These are phyloP conservation scores for Pseudohalonectria lignicola DNA, from an alignment of 2,329 filamentous ascomycete species.

Conservation along the genomic window DNA sequence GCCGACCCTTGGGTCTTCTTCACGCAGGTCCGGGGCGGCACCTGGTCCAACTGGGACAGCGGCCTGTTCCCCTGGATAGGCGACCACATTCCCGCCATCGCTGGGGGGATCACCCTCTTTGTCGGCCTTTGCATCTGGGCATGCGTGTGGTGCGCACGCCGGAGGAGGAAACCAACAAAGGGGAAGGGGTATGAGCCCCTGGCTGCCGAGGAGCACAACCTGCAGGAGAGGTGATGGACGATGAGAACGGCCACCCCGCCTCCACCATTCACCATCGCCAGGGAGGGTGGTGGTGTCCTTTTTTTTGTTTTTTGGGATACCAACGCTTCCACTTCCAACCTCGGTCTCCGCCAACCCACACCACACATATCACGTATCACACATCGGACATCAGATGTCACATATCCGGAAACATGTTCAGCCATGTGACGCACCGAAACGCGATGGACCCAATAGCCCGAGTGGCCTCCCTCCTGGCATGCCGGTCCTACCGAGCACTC, in stretches of 20 bases:
- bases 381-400: neutral
- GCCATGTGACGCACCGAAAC: no score
- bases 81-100: slow-evolving; percentile 10
- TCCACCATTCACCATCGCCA: neutral
- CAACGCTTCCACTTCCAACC: no score
- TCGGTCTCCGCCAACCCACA: neutral
- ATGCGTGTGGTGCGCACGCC: slow-evolving; percentile 1
- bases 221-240: neutral
- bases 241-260: neutral
- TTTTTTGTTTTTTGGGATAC: no score
- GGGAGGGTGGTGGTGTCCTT: no score
- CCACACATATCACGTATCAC: neutral
- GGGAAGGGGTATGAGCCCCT: neutral
- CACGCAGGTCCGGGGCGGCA: slow-evolving; percentile 15
- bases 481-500: no score
- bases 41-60: slow-evolving; percentile 19
- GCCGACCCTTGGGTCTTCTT: slow-evolving; percentile 17
- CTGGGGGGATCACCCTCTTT: neutral
- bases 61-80: slow-evolving; percentile 16
- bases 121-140: neutral
- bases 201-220: neutral
- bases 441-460: no score
- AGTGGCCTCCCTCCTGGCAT: no score
- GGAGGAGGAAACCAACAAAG: no score
- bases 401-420: neutral